Conservation (phyloP, 1,139 yeast species). For the Waltiozyma solani region DNA sequence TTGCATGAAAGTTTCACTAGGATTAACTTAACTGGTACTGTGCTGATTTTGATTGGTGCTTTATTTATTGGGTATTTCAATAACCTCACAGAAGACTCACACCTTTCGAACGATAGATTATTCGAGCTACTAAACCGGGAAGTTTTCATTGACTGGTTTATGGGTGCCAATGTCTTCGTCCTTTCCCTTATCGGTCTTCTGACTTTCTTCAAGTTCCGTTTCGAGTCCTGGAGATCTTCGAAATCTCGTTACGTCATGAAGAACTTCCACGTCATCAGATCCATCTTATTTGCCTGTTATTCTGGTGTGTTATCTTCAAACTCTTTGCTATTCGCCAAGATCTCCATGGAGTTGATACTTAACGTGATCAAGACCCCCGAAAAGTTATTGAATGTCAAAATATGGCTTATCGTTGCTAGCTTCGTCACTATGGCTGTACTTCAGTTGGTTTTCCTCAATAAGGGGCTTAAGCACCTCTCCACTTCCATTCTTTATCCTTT, state of each 20-base stretch:
- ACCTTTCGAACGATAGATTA: constrained; percentile 37
- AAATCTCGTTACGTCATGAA: background rate
- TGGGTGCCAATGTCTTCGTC: background rate
- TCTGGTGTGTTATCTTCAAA: constrained; percentile 75
- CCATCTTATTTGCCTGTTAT: background rate
- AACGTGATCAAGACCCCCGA: constrained; percentile 25
- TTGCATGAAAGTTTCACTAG: constrained; percentile 60
- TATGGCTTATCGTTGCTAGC: constrained; percentile 35
- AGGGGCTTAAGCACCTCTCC: constrained; percentile 62
- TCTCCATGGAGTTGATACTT: constrained; percentile 61
- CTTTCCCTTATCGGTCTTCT: background rate
- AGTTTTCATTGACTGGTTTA: background rate
- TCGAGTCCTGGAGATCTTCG: background rate
- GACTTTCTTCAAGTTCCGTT: background rate
- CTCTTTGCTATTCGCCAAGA: constrained; percentile 75
- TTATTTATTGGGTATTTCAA: constrained; percentile 40
- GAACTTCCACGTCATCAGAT: background rate
- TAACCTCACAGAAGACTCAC: constrained; percentile 33
- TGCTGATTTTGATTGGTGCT: constrained; percentile 66
- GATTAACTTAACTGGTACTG: constrained; percentile 53
- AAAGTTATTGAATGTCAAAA: constrained; percentile 6
- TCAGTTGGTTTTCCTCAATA: constrained; percentile 66
- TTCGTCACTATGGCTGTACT: constrained; percentile 64
- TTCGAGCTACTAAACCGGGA: background rate
- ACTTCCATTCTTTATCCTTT: constrained; percentile 79